A percentile compares a stretch with the other conserved stretches of the same genome.
phyloP scores from a whole-genome alignment of 2,329 filamentous ascomycete species.

The Neonectria neomacrospora region DNA sequence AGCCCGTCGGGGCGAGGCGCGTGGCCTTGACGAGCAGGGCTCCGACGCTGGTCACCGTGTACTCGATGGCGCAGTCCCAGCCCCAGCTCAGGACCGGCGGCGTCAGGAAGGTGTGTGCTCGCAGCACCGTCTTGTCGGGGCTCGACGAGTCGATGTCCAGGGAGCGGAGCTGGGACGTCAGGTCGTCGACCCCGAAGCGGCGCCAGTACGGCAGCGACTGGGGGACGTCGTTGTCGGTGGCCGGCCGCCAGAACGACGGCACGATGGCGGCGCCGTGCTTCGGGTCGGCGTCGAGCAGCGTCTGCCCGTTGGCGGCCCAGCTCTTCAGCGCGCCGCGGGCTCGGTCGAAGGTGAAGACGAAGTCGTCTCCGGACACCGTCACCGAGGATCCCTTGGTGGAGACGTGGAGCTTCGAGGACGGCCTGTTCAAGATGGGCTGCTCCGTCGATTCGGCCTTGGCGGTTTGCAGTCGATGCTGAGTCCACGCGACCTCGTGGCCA shows the following conservation, averaged over 20 bases:
- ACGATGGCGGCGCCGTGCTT: constrained; percentile 51
- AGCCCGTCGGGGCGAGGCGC: constrained; percentile 58
- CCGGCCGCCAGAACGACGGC: constrained; percentile 70
- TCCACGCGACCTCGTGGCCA: constrained; percentile 67
- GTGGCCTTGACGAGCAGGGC: constrained; percentile 57
- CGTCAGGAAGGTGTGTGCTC: constrained; percentile 64
- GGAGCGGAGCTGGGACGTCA: constrained; percentile 60
- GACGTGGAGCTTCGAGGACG: constrained; percentile 40
- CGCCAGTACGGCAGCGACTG: constrained; percentile 68
- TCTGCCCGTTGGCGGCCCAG: constrained; percentile 52
- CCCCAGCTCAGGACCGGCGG: constrained; percentile 73
- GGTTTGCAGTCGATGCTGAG: constrained; percentile 55
- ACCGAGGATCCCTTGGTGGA: constrained; percentile 20
- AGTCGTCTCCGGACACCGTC: constrained; percentile 41
- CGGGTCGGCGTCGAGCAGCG: constrained; percentile 52
- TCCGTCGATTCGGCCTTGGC: neutral
- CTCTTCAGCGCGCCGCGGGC: constrained; percentile 55
- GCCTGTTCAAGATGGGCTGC: constrained; percentile 10
- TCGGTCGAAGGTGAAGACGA: constrained; percentile 57
- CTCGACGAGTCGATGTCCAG: constrained; percentile 52
- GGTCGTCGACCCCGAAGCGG: constrained; percentile 58
- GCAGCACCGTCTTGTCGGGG: constrained; percentile 59
- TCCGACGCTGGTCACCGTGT: constrained; percentile 61
- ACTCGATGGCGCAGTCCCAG: constrained; percentile 59
- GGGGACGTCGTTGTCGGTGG: constrained; percentile 72